phyloP scores from a whole-genome alignment of 2,329 filamentous ascomycete species.

The Trichoderma semiorbis region DNA sequence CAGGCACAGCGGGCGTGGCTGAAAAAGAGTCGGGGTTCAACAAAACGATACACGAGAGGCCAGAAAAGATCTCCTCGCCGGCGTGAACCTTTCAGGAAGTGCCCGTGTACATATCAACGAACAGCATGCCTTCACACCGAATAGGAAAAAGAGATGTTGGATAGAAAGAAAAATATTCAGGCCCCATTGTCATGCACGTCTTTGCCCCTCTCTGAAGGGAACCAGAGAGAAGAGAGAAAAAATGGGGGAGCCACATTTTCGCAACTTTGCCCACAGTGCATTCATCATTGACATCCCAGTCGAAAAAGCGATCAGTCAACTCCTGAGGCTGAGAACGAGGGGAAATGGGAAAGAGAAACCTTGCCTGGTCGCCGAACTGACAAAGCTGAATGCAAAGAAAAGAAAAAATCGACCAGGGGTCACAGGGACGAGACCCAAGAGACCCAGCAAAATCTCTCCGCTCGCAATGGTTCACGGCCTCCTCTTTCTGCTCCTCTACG shows the following conservation, averaged over 20 bases:
- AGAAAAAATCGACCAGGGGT: background rate
- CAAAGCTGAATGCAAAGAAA: background rate
- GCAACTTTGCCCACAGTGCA: conserved; percentile 3
- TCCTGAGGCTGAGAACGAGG: conserved; percentile 9
- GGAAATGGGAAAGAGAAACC: background rate
- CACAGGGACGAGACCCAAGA: conserved; percentile 2
- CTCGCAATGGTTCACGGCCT: conserved; percentile 1
- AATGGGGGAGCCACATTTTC: background rate
- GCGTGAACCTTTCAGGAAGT: background rate
- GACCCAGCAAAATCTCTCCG: conserved; percentile 5
- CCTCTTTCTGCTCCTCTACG: conserved; percentile 1
- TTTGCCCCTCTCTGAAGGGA: background rate
- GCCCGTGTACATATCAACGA: background rate
- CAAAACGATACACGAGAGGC: background rate
- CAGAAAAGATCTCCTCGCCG: background rate
- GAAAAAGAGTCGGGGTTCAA: background rate
- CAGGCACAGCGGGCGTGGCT: background rate
- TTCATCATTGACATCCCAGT: background rate
- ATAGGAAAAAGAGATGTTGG: background rate
- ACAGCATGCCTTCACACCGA: background rate
- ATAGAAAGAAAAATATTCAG: background rate
- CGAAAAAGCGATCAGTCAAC: conserved; percentile 15
- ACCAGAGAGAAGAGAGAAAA: background rate
- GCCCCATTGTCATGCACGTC: conserved; percentile 15
- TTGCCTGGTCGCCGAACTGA: conserved; percentile 1